phyloP scores from a whole-genome alignment of 2,329 filamentous ascomycete species.

The Fusarium tanahbumbuense region DNA sequence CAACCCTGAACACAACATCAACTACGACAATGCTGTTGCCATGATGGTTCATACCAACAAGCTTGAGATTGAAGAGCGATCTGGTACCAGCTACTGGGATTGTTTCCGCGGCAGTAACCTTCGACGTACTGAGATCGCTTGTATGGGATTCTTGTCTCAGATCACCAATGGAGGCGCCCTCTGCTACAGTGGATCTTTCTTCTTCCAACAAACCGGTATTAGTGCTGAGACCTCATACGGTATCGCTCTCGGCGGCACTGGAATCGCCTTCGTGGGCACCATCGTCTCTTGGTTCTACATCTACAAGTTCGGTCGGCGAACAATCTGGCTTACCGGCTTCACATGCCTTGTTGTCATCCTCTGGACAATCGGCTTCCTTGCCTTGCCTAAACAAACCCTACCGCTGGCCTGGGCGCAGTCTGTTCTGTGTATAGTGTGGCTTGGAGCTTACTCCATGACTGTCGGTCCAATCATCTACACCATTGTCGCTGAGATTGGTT shows the following conservation, averaged over 20 bases:
- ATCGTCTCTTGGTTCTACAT: slow-evolving; percentile 59
- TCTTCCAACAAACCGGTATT: slow-evolving; percentile 60
- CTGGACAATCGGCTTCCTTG: slow-evolving; percentile 58
- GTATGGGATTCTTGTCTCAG: slow-evolving; percentile 56
- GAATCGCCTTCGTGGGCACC: slow-evolving; percentile 57
- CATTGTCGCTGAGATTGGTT: slow-evolving; percentile 56
- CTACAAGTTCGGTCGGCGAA: slow-evolving; percentile 56
- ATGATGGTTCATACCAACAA: slow-evolving; percentile 60
- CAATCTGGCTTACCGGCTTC: slow-evolving; percentile 57
- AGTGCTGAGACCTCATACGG: slow-evolving; percentile 52
- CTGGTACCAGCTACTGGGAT: slow-evolving; percentile 57
- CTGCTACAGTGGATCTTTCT: slow-evolving; percentile 58
- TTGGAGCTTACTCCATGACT: slow-evolving; percentile 57
- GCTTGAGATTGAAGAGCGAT: slow-evolving; percentile 56
- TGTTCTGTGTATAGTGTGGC: slow-evolving; percentile 58
- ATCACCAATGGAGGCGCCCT: slow-evolving; percentile 56
- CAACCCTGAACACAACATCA: slow-evolving; percentile 48
- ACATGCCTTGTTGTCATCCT: slow-evolving; percentile 53
- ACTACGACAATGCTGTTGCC: slow-evolving; percentile 53
- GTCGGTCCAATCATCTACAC: slow-evolving; percentile 60
- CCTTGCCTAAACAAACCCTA: slow-evolving; percentile 51
- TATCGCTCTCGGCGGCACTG: slow-evolving; percentile 57
- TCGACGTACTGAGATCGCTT: slow-evolving; percentile 59
- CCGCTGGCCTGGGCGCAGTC: slow-evolving; percentile 56
- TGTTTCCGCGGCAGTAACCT: slow-evolving; percentile 61